A percentile compares a stretch with the other conserved stretches of the same genome.
These are phyloP conservation scores for Monosporascus sp. DNA, from an alignment of 2,329 filamentous ascomycete species.

Conservation along the genomic window DNA sequence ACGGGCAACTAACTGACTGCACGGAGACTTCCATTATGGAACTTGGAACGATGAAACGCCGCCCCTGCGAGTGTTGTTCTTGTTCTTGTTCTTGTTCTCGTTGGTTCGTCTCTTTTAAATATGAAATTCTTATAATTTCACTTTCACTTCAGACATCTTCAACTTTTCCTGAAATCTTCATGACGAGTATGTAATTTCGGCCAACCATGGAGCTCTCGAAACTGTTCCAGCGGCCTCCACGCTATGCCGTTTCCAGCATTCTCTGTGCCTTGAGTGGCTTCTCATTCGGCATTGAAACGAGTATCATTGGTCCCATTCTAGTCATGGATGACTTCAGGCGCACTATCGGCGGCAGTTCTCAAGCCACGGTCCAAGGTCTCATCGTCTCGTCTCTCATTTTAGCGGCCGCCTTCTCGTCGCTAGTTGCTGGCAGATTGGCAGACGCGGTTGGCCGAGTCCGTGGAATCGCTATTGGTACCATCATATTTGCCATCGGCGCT, in stretches of 20 bases:
- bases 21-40: not conserved
- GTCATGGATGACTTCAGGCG: constrained; percentile 6
- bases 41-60: not conserved
- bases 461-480: constrained; percentile 4
- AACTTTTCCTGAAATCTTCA: not conserved
- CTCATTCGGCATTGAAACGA: constrained; percentile 1
- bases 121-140: not conserved
- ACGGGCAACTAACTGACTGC: not conserved
- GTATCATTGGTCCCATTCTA: constrained; percentile 9
- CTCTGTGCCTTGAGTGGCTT: not conserved
- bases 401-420: constrained; percentile 5
- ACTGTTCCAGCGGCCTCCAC: not conserved
- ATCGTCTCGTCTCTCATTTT: constrained; percentile 12
- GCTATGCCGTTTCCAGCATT: not conserved
- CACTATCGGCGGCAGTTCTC: constrained; percentile 4
- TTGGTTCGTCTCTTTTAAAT: not conserved
- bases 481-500: constrained; percentile 6
- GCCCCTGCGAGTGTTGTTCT: not conserved
- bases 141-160: not conserved
- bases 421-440: constrained; percentile 6
- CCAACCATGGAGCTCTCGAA: not conserved
- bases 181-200: not conserved
- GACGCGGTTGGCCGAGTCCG: constrained; percentile 6
- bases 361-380: constrained; percentile 6
- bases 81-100: too few species aligned